Percentiles rank a stretch among this genome's conserved stretches.
phyloP scores from a whole-genome alignment of 2,329 filamentous ascomycete genomes.

The Remersonia thermophila region DNA sequence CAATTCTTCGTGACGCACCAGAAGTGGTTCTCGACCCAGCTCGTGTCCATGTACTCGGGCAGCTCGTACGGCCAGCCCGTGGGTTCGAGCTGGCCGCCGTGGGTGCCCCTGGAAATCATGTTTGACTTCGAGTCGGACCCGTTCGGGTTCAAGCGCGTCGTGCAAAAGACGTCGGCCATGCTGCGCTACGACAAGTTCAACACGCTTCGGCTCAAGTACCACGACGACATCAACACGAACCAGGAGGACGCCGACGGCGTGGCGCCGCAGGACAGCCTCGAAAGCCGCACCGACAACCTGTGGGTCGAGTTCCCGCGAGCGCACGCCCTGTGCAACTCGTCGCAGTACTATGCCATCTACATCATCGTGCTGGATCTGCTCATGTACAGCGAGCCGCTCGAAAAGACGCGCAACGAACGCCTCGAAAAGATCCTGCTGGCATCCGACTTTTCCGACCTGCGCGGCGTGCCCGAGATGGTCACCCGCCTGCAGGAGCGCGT shows the following conservation, averaged over 20 bases:
- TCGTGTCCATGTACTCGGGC: conserved; percentile 86
- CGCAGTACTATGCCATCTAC: conserved; percentile 95
- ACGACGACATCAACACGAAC: conserved; percentile 68
- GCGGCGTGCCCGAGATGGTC: conserved; percentile 87
- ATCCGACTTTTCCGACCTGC: conserved; percentile 94
- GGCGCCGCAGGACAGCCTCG: conserved; percentile 43
- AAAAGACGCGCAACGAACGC: conserved; percentile 92
- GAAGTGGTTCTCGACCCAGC: conserved; percentile 73
- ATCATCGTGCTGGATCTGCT: conserved; percentile 94
- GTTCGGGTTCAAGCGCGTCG: conserved; percentile 94
- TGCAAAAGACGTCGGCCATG: conserved; percentile 91
- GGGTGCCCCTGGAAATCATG: conserved; percentile 97
- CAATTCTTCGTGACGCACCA: conserved; percentile 97
- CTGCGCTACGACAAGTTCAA: conserved; percentile 98
- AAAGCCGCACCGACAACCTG: conserved; percentile 85
- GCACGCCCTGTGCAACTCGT: conserved; percentile 89
- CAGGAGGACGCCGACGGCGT: conserved; percentile 35
- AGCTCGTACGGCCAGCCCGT: conserved; percentile 80
- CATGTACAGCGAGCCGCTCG: conserved; percentile 88
- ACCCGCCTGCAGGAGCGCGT: conserved; percentile 84
- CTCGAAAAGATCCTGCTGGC: conserved; percentile 98
- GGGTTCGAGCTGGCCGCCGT: conserved; percentile 88
- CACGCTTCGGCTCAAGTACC: conserved; percentile 89
- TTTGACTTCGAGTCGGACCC: conserved; percentile 90
- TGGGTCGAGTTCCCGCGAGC: conserved; percentile 95